Base-by-base conservation (phyloP, 352 stramenopile species). In the Peronosclerospora sorghi region DNA sequence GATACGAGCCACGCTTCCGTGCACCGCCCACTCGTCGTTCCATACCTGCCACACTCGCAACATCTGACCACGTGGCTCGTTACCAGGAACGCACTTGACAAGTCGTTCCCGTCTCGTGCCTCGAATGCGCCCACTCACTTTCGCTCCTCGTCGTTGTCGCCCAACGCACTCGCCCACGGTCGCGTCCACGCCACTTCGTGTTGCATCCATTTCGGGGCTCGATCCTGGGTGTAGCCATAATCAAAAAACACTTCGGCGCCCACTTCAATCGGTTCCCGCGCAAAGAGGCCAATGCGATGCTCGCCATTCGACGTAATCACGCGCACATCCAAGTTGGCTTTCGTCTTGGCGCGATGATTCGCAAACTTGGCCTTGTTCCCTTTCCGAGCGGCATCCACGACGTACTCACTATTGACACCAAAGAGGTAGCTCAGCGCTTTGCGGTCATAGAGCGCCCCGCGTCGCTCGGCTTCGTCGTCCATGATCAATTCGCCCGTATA, bases 301-400 rank as follows among this genome's bases (percentile, higher is more conserved):
- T 97, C 85, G 13, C 90, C 90, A 35, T 94, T 86, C 0, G 95
- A 83, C 7, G 62, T 41, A 13, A 94, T 55, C 41, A 94, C 88
- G 40, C 75, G 80, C 5, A 89, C 73, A 39, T 85, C 64, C 30
- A 85, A 76, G 43, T 97, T 97, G 9, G 83, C 68, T 4, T 48
- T 41, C 14, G 60, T 57, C 35, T 57, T 54, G 6, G 44, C 35
- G 8, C 53, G 59, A 44, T 97, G 88, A 48, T 96, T 95, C 1
- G 83, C 77, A 62, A 95, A 97, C 45, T 93, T 86, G 29, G 77
- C 85, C 58, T 97, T 97, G 65, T 97, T 97, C 13, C 94, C 93
- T 53, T 96, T 89, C 18, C 79, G 73, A 23, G 80, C 80, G 1
- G 91, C 89, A 56, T 98, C 94, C 21, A 98, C 70, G 17, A 93